These are phyloP conservation scores for Sphaerulina vaccinii DNA, from an alignment of 2,329 filamentous ascomycete species.

Conservation along the genomic window DNA sequence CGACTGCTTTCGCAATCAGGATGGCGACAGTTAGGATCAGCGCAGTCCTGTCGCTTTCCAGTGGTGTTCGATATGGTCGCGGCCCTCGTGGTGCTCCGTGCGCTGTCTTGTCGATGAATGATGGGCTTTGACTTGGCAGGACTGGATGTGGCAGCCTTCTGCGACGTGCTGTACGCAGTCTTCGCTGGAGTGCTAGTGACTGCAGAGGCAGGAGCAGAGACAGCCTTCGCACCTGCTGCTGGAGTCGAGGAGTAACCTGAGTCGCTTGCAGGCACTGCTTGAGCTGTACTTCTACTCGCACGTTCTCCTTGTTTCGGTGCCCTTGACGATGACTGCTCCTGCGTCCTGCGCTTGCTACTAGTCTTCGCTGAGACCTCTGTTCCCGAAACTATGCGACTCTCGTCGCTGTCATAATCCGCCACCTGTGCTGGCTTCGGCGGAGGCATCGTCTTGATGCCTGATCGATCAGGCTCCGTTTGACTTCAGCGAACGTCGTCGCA, in stretches of 20 bases:
- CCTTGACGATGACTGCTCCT: constrained; percentile 30
- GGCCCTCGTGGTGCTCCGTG: constrained; percentile 48
- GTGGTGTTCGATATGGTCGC: constrained; percentile 12
- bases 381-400: constrained; percentile 44
- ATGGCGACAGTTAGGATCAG: constrained; percentile 48
- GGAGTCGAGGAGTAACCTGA: constrained; percentile 58
- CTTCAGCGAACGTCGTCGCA: background rate
- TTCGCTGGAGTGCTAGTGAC: constrained; percentile 12
- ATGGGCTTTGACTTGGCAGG: constrained; percentile 26
- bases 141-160: constrained; percentile 12
- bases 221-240: constrained; percentile 14
- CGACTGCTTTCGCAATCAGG: constrained; percentile 34
- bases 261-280: constrained; percentile 51
- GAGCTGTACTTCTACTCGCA: constrained; percentile 39
- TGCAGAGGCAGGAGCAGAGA: constrained; percentile 9
- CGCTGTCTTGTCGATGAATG: constrained; percentile 30
- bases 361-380: constrained; percentile 47
- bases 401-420: constrained; percentile 47
- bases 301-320: constrained; percentile 28
- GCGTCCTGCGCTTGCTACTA: constrained; percentile 38
- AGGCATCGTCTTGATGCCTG: constrained; percentile 7
- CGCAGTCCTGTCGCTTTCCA: constrained; percentile 32
- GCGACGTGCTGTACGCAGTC: constrained; percentile 5
- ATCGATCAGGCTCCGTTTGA: background rate
- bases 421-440: constrained; percentile 26